A percentile compares a stretch with the other conserved stretches of the same genome.
Conservation (phyloP, 2,329 filamentous ascomycete species). For the Chalaropsis thielavioides region DNA sequence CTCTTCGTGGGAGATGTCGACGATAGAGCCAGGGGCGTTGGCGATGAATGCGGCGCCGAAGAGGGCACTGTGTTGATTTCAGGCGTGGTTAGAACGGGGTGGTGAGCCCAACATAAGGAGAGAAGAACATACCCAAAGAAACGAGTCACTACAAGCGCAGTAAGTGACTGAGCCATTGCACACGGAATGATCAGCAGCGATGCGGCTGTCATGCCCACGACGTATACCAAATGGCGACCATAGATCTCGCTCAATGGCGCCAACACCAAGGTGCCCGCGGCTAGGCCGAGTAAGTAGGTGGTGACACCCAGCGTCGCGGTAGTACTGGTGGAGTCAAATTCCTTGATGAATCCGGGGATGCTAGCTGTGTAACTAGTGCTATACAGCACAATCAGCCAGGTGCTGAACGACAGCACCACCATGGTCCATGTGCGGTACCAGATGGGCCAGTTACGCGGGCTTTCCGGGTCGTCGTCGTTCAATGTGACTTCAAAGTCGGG, state of each 20-base stretch:
- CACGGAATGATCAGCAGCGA: slow-evolving; percentile 56
- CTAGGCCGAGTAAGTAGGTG: slow-evolving; percentile 62
- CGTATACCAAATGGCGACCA: slow-evolving; percentile 53
- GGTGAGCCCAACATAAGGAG: no score
- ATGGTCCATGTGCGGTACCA: slow-evolving; percentile 32
- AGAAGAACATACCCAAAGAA: slow-evolving; percentile 48
- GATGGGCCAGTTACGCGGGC: slow-evolving; percentile 54
- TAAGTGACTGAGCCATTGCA: slow-evolving; percentile 52
- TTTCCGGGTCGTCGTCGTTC: slow-evolving; percentile 44
- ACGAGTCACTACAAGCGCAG: slow-evolving; percentile 53
- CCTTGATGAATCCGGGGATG: slow-evolving; percentile 50
- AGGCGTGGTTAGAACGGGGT: not conserved
- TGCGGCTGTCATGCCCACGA: slow-evolving; percentile 50
- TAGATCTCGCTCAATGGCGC: slow-evolving; percentile 62
- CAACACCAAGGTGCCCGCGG: slow-evolving; percentile 54
- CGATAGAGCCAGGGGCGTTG: slow-evolving; percentile 69
- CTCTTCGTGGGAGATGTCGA: slow-evolving; percentile 70
- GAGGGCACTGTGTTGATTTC: slow-evolving; percentile 33
- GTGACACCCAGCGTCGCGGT: slow-evolving; percentile 64
- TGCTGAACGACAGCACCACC: slow-evolving; percentile 32
- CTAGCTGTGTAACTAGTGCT: slow-evolving; percentile 67
- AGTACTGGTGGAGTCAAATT: slow-evolving; percentile 46
- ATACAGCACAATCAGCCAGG: slow-evolving; percentile 49
- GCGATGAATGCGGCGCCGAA: slow-evolving; percentile 69
- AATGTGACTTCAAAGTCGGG: slow-evolving; percentile 63